These are phyloP conservation scores for Tricholoma matsutake DNA, from an alignment of 768 basidiomycete genomes.

Conservation along the genomic window DNA sequence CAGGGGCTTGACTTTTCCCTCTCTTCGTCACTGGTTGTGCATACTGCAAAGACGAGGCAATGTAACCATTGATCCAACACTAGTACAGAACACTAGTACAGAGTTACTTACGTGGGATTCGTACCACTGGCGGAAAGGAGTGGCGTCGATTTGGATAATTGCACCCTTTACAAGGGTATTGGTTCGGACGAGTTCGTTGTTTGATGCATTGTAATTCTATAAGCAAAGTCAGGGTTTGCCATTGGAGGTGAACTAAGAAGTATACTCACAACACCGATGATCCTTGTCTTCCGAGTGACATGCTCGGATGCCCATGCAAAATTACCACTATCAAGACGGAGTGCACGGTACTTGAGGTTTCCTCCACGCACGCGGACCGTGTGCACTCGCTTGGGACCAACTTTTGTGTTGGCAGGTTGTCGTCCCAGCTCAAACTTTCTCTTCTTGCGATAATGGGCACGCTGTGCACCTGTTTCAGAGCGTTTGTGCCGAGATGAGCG, in stretches of 20 bases:
- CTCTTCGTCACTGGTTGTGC: conserved; percentile 93
- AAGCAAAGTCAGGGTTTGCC: background rate
- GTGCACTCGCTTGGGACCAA: conserved; percentile 94
- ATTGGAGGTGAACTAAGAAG: conserved; percentile 2
- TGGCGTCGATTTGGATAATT: conserved; percentile 96
- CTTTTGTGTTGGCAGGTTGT: conserved; percentile 95
- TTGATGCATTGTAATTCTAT: conserved; percentile 97
- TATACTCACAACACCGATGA: conserved; percentile 87
- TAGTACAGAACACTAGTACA: too few relatives aligned
- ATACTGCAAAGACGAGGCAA: conserved; percentile 54
- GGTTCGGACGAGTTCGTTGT: conserved; percentile 99
- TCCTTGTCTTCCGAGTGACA: conserved; percentile 90
- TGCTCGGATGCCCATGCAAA: conserved; percentile 98
- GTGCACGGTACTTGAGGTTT: conserved; percentile 91
- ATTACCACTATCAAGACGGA: conserved; percentile 96
- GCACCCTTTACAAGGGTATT: conserved; percentile 98
- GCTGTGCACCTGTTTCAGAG: conserved; percentile 87
- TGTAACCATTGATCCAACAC: background rate
- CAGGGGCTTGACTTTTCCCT: conserved; percentile 58
- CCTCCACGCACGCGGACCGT: conserved; percentile 94
- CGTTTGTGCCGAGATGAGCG: conserved; percentile 97
- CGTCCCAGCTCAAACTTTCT: conserved; percentile 99
- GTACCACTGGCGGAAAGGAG: conserved; percentile 99
- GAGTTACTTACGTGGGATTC: conserved; percentile 82
- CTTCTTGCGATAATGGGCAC: conserved; percentile 98